These are phyloP conservation scores for Pinus albicaulis DNA, from an alignment of 75 land plant genomes.

Conservation along the genomic window DNA sequence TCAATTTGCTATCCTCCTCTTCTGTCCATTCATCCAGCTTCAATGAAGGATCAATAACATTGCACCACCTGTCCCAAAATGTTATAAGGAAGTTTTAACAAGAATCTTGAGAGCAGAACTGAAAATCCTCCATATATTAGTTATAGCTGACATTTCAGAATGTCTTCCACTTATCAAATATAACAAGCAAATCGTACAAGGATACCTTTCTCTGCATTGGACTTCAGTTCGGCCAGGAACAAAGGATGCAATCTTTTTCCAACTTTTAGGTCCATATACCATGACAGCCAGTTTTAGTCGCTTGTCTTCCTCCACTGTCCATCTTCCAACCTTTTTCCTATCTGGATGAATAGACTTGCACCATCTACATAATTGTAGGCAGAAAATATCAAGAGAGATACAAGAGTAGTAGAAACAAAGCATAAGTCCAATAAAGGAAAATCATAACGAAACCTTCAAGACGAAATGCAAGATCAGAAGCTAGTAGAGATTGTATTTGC, in stretches of 20 bases:
- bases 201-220: constrained; percentile 95
- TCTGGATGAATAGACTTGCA: constrained; percentile 64
- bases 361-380: constrained; percentile 48
- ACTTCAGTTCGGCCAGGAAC: constrained; percentile 87
- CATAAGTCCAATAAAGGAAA: constrained; percentile 1
- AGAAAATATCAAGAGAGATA: constrained; percentile 3
- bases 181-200: not conserved
- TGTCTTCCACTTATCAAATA: not conserved
- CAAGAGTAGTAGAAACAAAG: not conserved
- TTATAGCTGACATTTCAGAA: not conserved
- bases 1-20: constrained; percentile 75
- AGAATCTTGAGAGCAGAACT: not conserved
- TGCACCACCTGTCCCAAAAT: constrained; percentile 72
- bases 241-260: constrained; percentile 79
- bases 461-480: not conserved
- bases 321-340: constrained; percentile 63
- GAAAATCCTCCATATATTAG: not conserved
- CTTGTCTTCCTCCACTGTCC: constrained; percentile 83
- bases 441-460: not conserved
- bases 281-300: constrained; percentile 72
- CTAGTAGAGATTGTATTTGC: not conserved
- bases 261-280: constrained; percentile 77
- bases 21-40: constrained; percentile 73
- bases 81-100: not conserved
- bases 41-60: constrained; percentile 83